These are phyloP conservation scores for Backusella circina DNA, from an alignment of 192 early-diverging fungal genomes.

Conservation along the genomic window DNA sequence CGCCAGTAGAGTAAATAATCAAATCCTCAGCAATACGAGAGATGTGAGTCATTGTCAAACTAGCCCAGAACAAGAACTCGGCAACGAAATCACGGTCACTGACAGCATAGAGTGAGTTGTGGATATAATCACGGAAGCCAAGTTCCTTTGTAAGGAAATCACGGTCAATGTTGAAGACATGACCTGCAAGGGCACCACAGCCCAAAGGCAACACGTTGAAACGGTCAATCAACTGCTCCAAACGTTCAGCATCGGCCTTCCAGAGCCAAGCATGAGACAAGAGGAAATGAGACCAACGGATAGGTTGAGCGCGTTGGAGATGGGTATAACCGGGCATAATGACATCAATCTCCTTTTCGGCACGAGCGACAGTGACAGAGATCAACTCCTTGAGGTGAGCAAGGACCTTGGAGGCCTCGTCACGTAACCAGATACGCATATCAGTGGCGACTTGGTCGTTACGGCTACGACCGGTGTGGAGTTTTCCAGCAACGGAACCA, in stretches of 20 bases:
- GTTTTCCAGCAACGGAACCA: slow-evolving; percentile 90
- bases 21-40: slow-evolving; percentile 91
- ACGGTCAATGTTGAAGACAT: slow-evolving; percentile 95
- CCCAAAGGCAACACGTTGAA: slow-evolving; percentile 87
- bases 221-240: slow-evolving; percentile 78
- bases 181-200: slow-evolving; percentile 92
- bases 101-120: slow-evolving; percentile 90
- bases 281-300: slow-evolving; percentile 94
- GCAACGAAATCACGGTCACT: slow-evolving; percentile 97
- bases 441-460: slow-evolving; percentile 99
- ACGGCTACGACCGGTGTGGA: slow-evolving; percentile 93
- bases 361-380: slow-evolving; percentile 67
- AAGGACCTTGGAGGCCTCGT: slow-evolving; percentile 65
- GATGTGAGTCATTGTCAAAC: slow-evolving; percentile 89
- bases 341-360: slow-evolving; percentile 86
- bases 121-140: slow-evolving; percentile 80
- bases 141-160: slow-evolving; percentile 84
- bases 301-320: slow-evolving; percentile 96
- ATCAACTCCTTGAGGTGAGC: slow-evolving; percentile 76
- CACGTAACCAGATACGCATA: slow-evolving; percentile 91
- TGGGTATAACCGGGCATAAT: slow-evolving; percentile 99
- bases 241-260: slow-evolving; percentile 83
- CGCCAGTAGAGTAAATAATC: slow-evolving; percentile 88
- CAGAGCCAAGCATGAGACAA: slow-evolving; percentile 88
- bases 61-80: slow-evolving; percentile 95